Evolutionary conservation across 2,329 filamentous ascomycete genomes (phyloP), one percentile per base, ranked within the genome.

Genomic region (Trichoderma citrinoviride): DNA sequence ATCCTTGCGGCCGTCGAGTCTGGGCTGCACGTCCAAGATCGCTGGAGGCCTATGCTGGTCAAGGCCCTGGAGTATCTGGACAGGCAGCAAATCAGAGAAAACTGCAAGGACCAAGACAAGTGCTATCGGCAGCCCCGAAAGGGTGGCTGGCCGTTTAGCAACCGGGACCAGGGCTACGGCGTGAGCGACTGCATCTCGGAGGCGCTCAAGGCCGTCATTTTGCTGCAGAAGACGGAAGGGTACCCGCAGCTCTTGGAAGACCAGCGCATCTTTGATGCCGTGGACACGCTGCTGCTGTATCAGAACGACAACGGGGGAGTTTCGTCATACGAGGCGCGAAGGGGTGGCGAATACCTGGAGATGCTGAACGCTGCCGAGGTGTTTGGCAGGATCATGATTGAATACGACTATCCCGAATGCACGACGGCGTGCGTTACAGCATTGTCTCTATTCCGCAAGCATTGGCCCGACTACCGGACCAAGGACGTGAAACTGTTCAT

Each of bases 391-490:
- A 99, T 99, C 79, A 99, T 99, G 95, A 90, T 99, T 61, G 94
- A 98, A 74, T 99, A 99, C 76, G 92, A 97, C 75, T 98, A 99
- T 73, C 93, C 94, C 0, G 95, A 99, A 77, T 99, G 95, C 80
- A 99, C 95, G 0, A 98, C 95, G 2, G 93, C 95, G 0, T 92
- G 93, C 33, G 90, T 99, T 3, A 97, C 92, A 1, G 93, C 91
- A 0, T 82, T 99, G 21, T 90, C 89, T 5, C 82, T 94, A 2
- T 98, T 98, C 81, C 85, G 86, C 69, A 84, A 90, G 72, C 83
- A 91, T 75, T 96, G 92, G 81, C 92, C 94, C 0, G 81, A 89
- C 29, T 96, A 99, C 76, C 86, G 94, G 56, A 74, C 85, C 0
- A 77, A 83, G 0, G 94, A 98, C 66, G 94, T 99, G 69, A 81